Evolutionary conservation across 139 green algal genomes (phyloP).

Genomic region (Edaphochlamys debaryana): DNA sequence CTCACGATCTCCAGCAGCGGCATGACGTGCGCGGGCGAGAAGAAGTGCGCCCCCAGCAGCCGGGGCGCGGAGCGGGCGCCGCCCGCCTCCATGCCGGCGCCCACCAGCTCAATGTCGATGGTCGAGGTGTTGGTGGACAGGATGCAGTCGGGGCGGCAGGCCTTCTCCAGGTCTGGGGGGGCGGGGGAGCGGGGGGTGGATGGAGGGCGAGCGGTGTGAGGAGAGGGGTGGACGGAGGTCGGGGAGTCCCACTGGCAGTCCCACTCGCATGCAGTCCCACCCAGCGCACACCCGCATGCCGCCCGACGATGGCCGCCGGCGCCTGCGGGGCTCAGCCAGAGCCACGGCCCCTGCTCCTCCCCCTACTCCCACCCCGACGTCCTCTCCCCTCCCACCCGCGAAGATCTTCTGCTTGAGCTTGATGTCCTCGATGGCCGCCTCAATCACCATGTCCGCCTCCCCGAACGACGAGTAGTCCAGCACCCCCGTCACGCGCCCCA

Average conservation of each 20-base stretch:
- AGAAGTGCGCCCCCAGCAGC: conserved; percentile 96
- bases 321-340: too few species aligned
- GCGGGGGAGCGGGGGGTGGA: neutral
- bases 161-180: conserved; percentile 73
- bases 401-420: conserved; percentile 94
- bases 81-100: conserved; percentile 56
- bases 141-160: conserved; percentile 84
- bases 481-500: conserved; percentile 76
- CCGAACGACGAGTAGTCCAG: conserved; percentile 89
- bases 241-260: too few species aligned
- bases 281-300: too few species aligned
- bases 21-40: conserved; percentile 98
- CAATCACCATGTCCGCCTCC: conserved; percentile 95
- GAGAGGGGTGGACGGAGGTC: neutral
- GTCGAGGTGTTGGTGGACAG: conserved; percentile 99
- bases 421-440: conserved; percentile 97
- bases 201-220: too few species aligned
- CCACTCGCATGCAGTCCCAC: too few species aligned
- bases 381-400: conserved; percentile 43
- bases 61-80: conserved; percentile 64
- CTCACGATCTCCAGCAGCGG: conserved; percentile 98
- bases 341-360: too few species aligned
- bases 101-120: conserved; percentile 95
- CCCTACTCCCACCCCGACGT: too few species aligned
- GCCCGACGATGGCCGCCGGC: too few species aligned